Base-by-base conservation (phyloP, 2,329 filamentous ascomycete genomes). In the Triangularia setosa region DNA sequence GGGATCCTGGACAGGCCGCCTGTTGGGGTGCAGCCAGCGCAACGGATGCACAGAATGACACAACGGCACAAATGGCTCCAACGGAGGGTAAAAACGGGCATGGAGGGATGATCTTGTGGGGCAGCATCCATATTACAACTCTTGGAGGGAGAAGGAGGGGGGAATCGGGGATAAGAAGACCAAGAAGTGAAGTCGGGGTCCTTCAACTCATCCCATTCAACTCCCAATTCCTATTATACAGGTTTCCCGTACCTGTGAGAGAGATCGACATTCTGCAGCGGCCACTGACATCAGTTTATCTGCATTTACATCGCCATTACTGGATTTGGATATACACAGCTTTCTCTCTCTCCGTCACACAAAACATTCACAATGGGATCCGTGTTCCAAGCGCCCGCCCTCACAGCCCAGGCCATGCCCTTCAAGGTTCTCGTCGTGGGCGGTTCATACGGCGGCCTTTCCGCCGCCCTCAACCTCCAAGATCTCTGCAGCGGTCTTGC, bases 361-460 rank as follows among this genome's bases (percentile, higher is more conserved):
- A 48, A n/a, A 40, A 59, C 28, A 21, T 40, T 48, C 23, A 68
- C 18, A 23, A 72, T 70, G 67, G 65, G 67, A 44, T 68, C 69
- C 40, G 60, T 68, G 1, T 4, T 57, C 30, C 52, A 62, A 16
- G 35, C 53, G 9, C 40, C 40, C 57, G n/a, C 53, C 33, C 62
- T 33, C 4, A 28, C 57, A 48, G 56, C 35, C 30, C 55, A 33
- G 35, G 14, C 18, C 64, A 60, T 44, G 9, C 79, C 80, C 40
- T 79, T 84, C 74, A 83, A 79, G 69, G 80, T 93, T 11, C 80
- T 93, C 40, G 80, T 93, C 62, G 82, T 89, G 30, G 90, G 90
- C 40, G 89, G 88, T 68, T 89, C 87, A 44, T 93, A 93, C 71
- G 85, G 82, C n/a, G 90, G 90, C 33, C 81, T 93, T 4, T 84